Percentiles rank a stretch among this genome's conserved stretches.
These are phyloP conservation scores for Xylaria venustula DNA, from an alignment of 495 filamentous ascomycete genomes.

Conservation along the genomic window DNA sequence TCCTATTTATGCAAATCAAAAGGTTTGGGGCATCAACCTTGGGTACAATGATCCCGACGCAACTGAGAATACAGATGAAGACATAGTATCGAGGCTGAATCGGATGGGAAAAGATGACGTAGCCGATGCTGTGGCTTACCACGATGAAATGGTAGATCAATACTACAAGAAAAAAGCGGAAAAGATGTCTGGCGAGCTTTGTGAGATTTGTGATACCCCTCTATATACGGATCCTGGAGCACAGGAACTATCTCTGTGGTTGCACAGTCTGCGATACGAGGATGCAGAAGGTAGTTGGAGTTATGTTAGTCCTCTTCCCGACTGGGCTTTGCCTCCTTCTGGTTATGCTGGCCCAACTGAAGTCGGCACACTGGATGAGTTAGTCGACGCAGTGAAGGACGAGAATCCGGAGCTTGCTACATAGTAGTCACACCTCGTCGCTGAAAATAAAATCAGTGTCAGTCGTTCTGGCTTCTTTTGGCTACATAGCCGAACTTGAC, in stretches of 20 bases:
- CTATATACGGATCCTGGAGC: constrained; percentile 87
- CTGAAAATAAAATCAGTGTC: not conserved
- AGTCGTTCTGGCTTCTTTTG: not conserved
- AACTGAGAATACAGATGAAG: constrained; percentile 71
- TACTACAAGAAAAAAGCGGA: constrained; percentile 87
- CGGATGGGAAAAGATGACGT: constrained; percentile 94
- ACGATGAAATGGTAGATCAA: constrained; percentile 83
- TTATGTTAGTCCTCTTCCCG: constrained; percentile 80
- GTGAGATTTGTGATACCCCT: constrained; percentile 77
- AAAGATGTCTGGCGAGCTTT: constrained; percentile 82
- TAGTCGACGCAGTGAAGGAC: constrained; percentile 46
- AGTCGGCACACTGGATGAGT: constrained; percentile 53
- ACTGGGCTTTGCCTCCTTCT: constrained; percentile 79
- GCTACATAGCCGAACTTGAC: not conserved
- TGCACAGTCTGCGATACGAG: constrained; percentile 88
- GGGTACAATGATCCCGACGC: constrained; percentile 67
- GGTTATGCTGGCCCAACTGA: constrained; percentile 59
- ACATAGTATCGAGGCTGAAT: constrained; percentile 78
- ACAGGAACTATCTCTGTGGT: constrained; percentile 89
- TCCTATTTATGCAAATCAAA: constrained; percentile 92
- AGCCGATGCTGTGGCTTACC: constrained; percentile 87
- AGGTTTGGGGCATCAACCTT: constrained; percentile 81
- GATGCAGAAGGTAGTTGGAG: constrained; percentile 77
- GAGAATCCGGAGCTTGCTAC: constrained; percentile 29
- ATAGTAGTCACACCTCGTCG: not conserved